These are phyloP conservation scores for Aspergillus ibericus DNA, from an alignment of 2,329 filamentous ascomycete genomes.

Conservation along the genomic window DNA sequence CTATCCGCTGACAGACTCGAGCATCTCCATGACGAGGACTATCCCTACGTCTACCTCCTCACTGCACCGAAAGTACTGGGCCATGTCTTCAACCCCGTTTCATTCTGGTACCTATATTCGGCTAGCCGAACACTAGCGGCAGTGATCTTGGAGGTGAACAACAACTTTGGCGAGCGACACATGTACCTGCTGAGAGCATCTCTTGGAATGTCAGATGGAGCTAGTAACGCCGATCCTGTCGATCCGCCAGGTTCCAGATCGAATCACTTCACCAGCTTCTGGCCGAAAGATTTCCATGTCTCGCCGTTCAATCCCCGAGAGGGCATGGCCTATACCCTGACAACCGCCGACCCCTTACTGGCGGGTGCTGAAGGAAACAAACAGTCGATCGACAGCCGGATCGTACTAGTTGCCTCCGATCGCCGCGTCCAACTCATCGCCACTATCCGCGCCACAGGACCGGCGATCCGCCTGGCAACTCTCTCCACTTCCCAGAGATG, in stretches of 20 bases:
- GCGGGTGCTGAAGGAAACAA: background rate
- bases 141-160: constrained; percentile 6
- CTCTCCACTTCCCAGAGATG: background rate
- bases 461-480: background rate
- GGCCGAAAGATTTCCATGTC: constrained; percentile 9
- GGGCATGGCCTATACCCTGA: constrained; percentile 1
- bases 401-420: background rate
- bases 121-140: background rate
- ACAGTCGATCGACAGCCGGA: background rate
- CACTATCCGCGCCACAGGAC: background rate
- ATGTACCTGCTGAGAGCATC: constrained; percentile 6
- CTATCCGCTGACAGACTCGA: background rate
- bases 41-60: constrained; percentile 1
- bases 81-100: constrained; percentile 9
- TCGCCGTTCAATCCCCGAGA: constrained; percentile 6
- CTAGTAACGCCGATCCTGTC: background rate
- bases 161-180: constrained; percentile 7
- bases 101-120: constrained; percentile 8
- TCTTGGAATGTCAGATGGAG: background rate
- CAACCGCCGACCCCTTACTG: constrained; percentile 1
- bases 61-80: constrained; percentile 6
- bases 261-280: background rate
- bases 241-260: background rate
- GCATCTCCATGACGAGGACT: background rate
- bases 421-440: background rate